These are phyloP conservation scores for Boletellus sp. DNA, from an alignment of 768 basidiomycete genomes.

Conservation along the genomic window DNA sequence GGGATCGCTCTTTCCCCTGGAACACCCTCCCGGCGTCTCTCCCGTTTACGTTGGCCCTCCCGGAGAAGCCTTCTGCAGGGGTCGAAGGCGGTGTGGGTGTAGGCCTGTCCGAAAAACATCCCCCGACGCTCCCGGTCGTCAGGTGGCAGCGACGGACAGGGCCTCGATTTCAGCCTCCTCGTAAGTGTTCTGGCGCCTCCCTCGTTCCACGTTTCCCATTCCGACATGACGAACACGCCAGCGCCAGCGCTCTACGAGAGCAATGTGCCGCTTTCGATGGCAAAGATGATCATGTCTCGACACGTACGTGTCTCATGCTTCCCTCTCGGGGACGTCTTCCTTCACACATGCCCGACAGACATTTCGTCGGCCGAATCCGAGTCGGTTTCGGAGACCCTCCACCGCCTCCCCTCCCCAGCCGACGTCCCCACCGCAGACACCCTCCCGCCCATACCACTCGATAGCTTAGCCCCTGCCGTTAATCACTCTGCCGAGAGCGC, in stretches of 20 bases:
- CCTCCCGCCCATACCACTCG: conserved; percentile 32
- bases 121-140: conserved; percentile 13
- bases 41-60: conserved; percentile 21
- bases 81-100: conserved; percentile 8
- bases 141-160: conserved; percentile 22
- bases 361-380: conserved; percentile 32
- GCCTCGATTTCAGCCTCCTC: conserved; percentile 31
- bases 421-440: conserved; percentile 31
- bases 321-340: background rate
- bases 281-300: conserved; percentile 52
- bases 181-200: conserved; percentile 16
- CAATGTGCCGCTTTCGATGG: conserved; percentile 45
- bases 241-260: conserved; percentile 43
- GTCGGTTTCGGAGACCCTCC: conserved; percentile 23
- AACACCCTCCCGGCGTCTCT: conserved; percentile 26
- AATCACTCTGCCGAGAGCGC: conserved; percentile 20
- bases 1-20: conserved; percentile 24
- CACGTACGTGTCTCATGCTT: conserved; percentile 34
- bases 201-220: background rate
- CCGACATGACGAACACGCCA: conserved; percentile 16
- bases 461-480: conserved; percentile 26
- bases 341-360: conserved; percentile 22
- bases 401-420: conserved; percentile 16
- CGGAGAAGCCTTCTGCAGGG: conserved; percentile 20
- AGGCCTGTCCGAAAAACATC: conserved; percentile 8